phyloP scores from a whole-genome alignment of 106 monocot genomes.

The Phalaenopsis equestris region DNA sequence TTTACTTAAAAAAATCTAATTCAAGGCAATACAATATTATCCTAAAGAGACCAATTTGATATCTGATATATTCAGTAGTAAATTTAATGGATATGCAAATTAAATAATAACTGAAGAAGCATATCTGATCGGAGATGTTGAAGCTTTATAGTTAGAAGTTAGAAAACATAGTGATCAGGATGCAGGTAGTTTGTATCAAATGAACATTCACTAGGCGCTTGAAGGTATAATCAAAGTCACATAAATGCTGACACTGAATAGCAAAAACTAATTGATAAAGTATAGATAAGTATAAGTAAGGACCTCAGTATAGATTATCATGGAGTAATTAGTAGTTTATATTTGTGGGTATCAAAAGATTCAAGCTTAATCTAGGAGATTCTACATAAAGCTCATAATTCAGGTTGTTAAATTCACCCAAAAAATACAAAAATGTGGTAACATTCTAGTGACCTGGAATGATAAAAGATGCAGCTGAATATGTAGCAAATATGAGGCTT shows the following conservation, averaged over 20 bases:
- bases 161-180: neutral
- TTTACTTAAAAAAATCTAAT: neutral
- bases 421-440: neutral
- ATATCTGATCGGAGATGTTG: neutral
- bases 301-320: neutral
- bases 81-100: neutral
- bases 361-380: neutral
- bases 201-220: neutral
- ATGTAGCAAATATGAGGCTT: neutral
- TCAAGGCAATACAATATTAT: neutral
- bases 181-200: neutral
- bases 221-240: neutral
- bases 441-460: neutral
- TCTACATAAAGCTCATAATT: neutral
- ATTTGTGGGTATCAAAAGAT: too few relatives aligned
- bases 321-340: neutral
- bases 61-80: neutral
- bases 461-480: neutral
- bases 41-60: neutral
- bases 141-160: neutral
- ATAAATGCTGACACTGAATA: neutral
- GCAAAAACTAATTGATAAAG: neutral
- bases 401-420: neutral
- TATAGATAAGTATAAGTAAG: neutral
- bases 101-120: neutral